Conservation (phyloP, 192 early-diverging fungal genomes). For the Entomortierella beljakovae region DNA sequence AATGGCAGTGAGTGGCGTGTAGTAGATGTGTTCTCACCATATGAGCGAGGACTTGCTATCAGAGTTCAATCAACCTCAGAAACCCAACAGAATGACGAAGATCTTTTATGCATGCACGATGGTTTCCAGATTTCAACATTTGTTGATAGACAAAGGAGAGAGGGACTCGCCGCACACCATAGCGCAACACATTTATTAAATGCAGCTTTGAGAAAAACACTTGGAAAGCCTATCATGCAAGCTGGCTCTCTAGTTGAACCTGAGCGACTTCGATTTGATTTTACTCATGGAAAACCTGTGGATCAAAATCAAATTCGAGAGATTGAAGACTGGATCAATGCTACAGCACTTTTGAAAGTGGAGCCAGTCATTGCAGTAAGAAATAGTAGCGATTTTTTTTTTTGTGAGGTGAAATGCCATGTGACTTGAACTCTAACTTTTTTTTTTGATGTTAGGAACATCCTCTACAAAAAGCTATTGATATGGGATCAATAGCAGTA, state of each 20-base stretch:
- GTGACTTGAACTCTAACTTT: background rate
- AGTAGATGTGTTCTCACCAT: conserved; percentile 60
- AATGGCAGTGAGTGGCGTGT: conserved; percentile 60
- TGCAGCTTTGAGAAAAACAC: conserved; percentile 60
- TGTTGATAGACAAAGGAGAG: conserved; percentile 56
- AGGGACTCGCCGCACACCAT: conserved; percentile 64
- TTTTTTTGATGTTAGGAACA: conserved; percentile 28
- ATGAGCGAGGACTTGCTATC: conserved; percentile 62
- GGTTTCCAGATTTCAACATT: conserved; percentile 52
- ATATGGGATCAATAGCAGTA: conserved; percentile 61
- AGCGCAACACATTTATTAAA: conserved; percentile 70
- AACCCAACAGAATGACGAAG: conserved; percentile 25
- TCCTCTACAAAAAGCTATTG: conserved; percentile 60
- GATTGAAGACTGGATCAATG: conserved; percentile 68
- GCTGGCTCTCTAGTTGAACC: conserved; percentile 66
- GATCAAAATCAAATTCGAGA: conserved; percentile 52
- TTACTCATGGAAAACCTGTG: conserved; percentile 63
- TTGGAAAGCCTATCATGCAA: conserved; percentile 62
- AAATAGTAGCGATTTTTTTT: background rate
- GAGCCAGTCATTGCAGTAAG: conserved; percentile 46
- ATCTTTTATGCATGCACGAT: conserved; percentile 53
- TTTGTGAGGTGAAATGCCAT: background rate
- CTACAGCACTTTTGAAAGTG: conserved; percentile 47
- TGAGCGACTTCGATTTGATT: conserved; percentile 67
- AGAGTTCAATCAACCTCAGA: conserved; percentile 34